Base-by-base conservation (phyloP, 2,329 filamentous ascomycete genomes). In the Byssothecium circinans region DNA sequence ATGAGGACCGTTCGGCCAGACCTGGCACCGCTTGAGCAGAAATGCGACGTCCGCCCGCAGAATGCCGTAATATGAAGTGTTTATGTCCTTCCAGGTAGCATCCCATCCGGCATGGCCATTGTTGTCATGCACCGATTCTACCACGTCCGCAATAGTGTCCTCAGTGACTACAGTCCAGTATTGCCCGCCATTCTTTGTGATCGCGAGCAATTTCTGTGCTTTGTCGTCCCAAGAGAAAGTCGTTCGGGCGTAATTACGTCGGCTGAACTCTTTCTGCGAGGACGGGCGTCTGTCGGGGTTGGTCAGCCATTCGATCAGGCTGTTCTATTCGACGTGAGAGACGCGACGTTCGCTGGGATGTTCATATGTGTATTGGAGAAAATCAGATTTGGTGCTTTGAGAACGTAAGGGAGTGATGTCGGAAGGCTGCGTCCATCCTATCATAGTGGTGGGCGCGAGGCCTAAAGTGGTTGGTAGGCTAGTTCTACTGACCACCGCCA, bases 71-170 rank as follows among this genome's bases (percentile, higher is more conserved):
- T 45, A 45, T 30, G 34, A 45, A 15, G 8, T 45, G 43, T 18
- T 45, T 45, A 38, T 45, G 12, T 45, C 35, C 23, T 45, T 38
- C 33, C 33, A 45, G n/a, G 43, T 45, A 8, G 43, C 35, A 45
- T 45, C 43, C 43, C 23, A 45, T 15, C 43, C 19, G 19, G 43
- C 43, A 39, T 45, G 22, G 22, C 43, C 23, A 32, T 45, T 45
- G 23, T 25, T 39, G 8, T 18, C 38, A 45, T 45, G 43, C 3
- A 45, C 34, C 23, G 29, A 32, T 20, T 45, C 33, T 1, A 45
- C 34, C 5, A 45, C 35, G 19, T 32, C 34, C 7, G 17, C 23
- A 30, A 45, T 45, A 27, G 5, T 39, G 23, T 39, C 43, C 22
- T 38, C 35, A 4, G 43, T 39, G 3, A 45, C 27, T 12, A 45